Evolutionary conservation across 148 eudicot species (phyloP).

Genomic region (Cornus controversa): DNA sequence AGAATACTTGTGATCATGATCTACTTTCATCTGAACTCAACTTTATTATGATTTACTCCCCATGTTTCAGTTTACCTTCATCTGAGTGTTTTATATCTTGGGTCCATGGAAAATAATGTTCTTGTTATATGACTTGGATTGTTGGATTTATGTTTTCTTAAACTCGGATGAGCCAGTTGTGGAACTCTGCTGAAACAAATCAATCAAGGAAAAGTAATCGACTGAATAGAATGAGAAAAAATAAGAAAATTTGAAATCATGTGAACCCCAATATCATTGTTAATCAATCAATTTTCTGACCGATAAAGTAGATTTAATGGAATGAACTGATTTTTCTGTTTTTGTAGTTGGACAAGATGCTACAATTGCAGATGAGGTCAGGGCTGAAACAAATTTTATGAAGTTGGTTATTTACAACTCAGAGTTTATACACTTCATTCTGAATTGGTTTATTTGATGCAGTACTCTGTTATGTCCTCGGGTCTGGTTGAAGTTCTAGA

Average conservation of each 20-base stretch:
- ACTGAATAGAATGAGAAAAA: too few species aligned
- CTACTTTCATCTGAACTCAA: not conserved
- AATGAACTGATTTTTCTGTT: not conserved
- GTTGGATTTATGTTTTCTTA: constrained; percentile 2
- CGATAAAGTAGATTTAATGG: not conserved
- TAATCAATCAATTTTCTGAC: not conserved
- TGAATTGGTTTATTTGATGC: constrained; percentile 2
- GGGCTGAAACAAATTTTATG: not conserved
- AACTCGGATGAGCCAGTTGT: not conserved
- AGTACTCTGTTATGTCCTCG: constrained; percentile 31
- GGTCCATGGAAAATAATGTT: not conserved
- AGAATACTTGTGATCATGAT: not conserved
- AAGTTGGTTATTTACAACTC: not conserved
- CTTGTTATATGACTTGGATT: not conserved
- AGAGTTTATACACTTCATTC: not conserved
- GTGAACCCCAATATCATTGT: too few species aligned
- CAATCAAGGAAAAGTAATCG: too few species aligned
- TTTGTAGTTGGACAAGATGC: constrained; percentile 2
- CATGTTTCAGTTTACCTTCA: not conserved
- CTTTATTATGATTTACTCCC: not conserved
- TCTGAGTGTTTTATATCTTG: not conserved
- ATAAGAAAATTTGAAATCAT: too few species aligned
- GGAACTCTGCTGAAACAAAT: too few species aligned
- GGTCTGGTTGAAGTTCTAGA: constrained; percentile 35
- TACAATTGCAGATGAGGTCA: constrained; percentile 14